A percentile compares a stretch with the other conserved stretches of the same genome.
Evolutionary conservation across 2,329 filamentous ascomycete genomes (phyloP).

Genomic region (Rhinocladiella similis): DNA sequence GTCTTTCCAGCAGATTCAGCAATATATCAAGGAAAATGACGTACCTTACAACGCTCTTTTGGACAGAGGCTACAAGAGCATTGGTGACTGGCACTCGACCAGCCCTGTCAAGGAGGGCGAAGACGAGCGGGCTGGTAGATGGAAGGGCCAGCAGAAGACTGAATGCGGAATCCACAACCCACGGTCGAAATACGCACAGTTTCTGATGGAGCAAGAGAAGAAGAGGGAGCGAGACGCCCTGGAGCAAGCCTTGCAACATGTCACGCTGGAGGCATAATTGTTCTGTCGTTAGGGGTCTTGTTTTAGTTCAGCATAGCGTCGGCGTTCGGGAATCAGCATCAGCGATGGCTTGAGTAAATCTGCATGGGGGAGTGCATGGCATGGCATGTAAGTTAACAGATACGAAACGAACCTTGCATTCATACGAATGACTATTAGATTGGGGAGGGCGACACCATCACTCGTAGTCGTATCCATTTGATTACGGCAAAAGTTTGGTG

Average conservation of each 20-base stretch:
- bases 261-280: conserved; percentile 19
- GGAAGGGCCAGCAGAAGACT: conserved; percentile 94
- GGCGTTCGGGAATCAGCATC: conserved; percentile 26
- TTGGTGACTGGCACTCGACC: conserved; percentile 98
- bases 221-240: conserved; percentile 63
- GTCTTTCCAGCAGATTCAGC: conserved; percentile 85
- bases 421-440: background rate
- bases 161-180: conserved; percentile 99
- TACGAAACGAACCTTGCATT: conserved; percentile 13
- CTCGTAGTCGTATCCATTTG: background rate
- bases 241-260: conserved; percentile 40
- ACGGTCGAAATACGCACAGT: conserved; percentile 87
- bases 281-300: background rate
- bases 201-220: conserved; percentile 70
- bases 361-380: conserved; percentile 8
- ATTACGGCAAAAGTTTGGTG: background rate
- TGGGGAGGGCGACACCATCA: no score
- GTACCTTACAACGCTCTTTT: conserved; percentile 94
- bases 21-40: conserved; percentile 80
- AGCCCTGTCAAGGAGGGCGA: conserved; percentile 85
- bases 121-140: conserved; percentile 92
- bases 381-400: background rate
- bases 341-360: conserved; percentile 14
- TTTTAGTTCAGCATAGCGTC: conserved; percentile 27
- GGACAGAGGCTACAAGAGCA: conserved; percentile 93